Base-by-base conservation (phyloP, 2,329 filamentous ascomycete species). In the Neonectria ditissima region DNA sequence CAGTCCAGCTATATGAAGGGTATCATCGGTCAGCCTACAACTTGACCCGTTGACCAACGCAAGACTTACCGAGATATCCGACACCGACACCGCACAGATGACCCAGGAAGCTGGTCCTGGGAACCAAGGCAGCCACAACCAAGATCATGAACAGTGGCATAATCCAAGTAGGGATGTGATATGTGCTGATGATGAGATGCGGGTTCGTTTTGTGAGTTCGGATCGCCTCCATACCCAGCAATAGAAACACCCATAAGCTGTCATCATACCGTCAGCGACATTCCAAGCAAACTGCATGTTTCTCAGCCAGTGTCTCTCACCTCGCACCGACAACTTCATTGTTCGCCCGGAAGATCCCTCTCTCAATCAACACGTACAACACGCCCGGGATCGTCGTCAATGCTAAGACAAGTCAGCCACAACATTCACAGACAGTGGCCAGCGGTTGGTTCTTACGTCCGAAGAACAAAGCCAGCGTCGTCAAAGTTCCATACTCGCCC, bases 221-320 rank as follows among this genome's bases (percentile, higher is more conserved):
- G 68, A 97, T 91, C 6, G 93, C 90, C 79, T 98, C 95, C 68
- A 91, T 88, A 44, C 90, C 91, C 37, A 98, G 84, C 22, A 99
- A 85, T 26, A 97, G 86, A 77, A 98, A 97, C 0, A 97, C 91
- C 93, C 95, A 97, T 59, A 97, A 87, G 78, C 94, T 97, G 67
- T 20, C 45, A 20, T 44, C n/a, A 13, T n/a, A 50, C n/a, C 28
- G 28, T 61, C 32, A 56, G 47, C 60, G 26, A 64, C 65, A 37
- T 13, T 48, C 13, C 16, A 18, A 32, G 7, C 5, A 18, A 20
- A 34, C 20, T 13, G 14, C 5, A 16, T 28, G 13, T 22, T 18
- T 24, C 20, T 28, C 28, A 16, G 5, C 32, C 11, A 22, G 18
- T 5, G 37, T 22, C 60, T 47, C 84, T 72, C 81, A 94, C 93